These are phyloP conservation scores for Sphagnum fallax DNA, from an alignment of 228 moss, liverwort and hornwort genomes.

Conservation along the genomic window DNA sequence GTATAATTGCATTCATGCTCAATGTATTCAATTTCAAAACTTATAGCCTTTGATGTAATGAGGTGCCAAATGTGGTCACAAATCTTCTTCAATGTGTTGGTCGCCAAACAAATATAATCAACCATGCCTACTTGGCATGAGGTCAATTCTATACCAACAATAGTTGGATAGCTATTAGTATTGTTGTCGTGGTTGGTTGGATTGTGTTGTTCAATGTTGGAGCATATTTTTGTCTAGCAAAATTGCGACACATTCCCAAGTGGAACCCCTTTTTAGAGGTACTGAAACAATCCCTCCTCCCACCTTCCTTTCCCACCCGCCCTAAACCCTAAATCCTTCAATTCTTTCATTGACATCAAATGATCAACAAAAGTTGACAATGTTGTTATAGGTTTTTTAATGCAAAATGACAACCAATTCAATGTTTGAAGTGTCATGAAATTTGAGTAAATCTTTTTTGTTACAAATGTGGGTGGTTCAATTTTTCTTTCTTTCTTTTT, in stretches of 20 bases:
- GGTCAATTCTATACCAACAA: conserved; percentile 32
- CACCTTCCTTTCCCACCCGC: no score
- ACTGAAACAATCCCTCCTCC: no score
- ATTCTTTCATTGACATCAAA: no score
- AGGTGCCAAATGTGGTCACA: conserved; percentile 4
- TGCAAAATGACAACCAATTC: conserved; percentile 7
- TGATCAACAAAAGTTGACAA: no score
- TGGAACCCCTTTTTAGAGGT: conserved; percentile 9
- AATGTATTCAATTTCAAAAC: conserved; percentile 30
- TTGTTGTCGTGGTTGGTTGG: conserved; percentile 27
- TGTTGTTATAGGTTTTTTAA: no score
- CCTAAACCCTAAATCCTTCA: no score
- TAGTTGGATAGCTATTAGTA: conserved; percentile 29
- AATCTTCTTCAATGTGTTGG: conserved; percentile 23
- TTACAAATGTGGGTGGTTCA: neutral
- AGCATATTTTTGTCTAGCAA: conserved; percentile 14
- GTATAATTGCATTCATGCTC: conserved; percentile 24
- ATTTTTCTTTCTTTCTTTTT: no score
- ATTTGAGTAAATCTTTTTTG: neutral
- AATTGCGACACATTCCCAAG: conserved; percentile 14
- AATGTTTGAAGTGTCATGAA: neutral
- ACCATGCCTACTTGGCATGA: conserved; percentile 27
- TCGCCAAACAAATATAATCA: conserved; percentile 13
- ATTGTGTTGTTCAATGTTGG: conserved; percentile 16
- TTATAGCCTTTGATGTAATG: conserved; percentile 16